Evolutionary conservation across 306 rosid genomes (phyloP), one percentile per base, ranked within the genome.

Genomic region (Pueraria montana): DNA sequence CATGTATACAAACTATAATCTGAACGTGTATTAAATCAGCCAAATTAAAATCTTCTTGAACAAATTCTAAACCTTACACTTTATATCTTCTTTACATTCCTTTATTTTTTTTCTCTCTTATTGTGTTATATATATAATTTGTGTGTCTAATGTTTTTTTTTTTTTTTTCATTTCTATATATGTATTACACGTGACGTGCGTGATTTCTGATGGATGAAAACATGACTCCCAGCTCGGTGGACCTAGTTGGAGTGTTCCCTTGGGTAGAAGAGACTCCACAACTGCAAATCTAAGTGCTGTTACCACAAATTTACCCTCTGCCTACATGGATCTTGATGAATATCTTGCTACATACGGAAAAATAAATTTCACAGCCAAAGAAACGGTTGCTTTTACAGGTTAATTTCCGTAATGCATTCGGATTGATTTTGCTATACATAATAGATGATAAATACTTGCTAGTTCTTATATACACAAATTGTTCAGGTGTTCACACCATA

Each of bases 401-500:
- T 49, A 46, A 3, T 45, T 45, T 11, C 6, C 70, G 0, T 4
- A 30, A 30, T 32, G 4, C 45, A 30, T 64, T 24, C 38, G 3
- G 26, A 11, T 71, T 71, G n/a, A 30, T 32, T 21, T 36, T 48
- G 8, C 17, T 14, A 42, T 45, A 30, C 34, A 30, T 34, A 34
- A 34, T 32, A 34, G 3, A 34, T n/a, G n/a, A n/a, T n/a, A n/a
- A n/a, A n/a, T n/a, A n/a, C n/a, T n/a, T n/a, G n/a, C n/a, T 34
- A 34, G 8, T 34, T 34, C 40, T 34, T 34, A 34, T 34, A 6
- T 5, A 34, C 40, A 5, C 8, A 34, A 34, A 34, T 52, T 32
- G 9, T 17, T 8, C 45, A 90, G 92, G 91, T 20, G 26, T 86
- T 18, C 93, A 90, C 49, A 88, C 93, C 11, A 86, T 88, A 36